phyloP scores from a whole-genome alignment of 1,284 basidiomycete genomes.

The Termitomyces sp. region DNA sequence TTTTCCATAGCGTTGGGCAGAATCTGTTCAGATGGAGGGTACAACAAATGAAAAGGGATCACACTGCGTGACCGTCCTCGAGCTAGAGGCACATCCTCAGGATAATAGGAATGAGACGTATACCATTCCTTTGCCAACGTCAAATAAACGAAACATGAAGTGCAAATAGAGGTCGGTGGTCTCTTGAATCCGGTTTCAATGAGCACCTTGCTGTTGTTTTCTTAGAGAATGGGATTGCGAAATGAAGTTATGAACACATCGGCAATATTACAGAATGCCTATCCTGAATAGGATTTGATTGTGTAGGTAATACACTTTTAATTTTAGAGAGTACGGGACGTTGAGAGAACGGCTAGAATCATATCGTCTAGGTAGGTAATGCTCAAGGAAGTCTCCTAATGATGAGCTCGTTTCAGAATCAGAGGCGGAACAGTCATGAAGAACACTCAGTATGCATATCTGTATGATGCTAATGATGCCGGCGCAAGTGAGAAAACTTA shows the following conservation, averaged over 20 bases:
- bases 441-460: no score
- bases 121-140: not conserved
- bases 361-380: no score
- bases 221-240: not conserved
- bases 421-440: no score
- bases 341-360: no score
- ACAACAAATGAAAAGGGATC: not conserved
- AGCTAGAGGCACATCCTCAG: not conserved
- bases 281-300: not conserved
- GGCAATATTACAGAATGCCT: not conserved
- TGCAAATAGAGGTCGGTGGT: not conserved
- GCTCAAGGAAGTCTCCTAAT: no score
- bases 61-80: not conserved
- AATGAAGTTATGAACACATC: no score
- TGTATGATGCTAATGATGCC: no score
- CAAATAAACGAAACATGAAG: not conserved
- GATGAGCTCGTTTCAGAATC: no score
- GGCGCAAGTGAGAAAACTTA: not conserved
- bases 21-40: not conserved
- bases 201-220: not conserved
- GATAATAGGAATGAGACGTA: not conserved
- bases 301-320: not conserved
- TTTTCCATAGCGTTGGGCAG: no score
- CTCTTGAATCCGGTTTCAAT: not conserved
- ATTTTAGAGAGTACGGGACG: not conserved